These are phyloP conservation scores for Sutorius eximius DNA, from an alignment of 1,284 basidiomycete species.

Conservation along the genomic window DNA sequence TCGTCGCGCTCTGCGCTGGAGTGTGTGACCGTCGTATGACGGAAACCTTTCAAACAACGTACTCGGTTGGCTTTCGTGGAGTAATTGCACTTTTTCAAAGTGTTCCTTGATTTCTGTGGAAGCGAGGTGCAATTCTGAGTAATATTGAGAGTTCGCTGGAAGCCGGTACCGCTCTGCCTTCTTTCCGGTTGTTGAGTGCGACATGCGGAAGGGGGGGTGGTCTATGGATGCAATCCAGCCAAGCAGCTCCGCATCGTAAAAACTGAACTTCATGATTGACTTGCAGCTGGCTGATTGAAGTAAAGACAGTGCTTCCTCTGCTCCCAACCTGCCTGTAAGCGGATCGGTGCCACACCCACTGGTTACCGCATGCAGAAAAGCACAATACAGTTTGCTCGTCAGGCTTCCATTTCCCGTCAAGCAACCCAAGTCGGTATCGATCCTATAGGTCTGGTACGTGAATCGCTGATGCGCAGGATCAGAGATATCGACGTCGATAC, in stretches of 20 bases:
- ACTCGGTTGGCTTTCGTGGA: not conserved
- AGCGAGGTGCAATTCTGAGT: slow-evolving; percentile 25
- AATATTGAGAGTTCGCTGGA: slow-evolving; percentile 34
- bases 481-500: slow-evolving; percentile 24
- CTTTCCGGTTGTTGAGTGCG: slow-evolving; percentile 42
- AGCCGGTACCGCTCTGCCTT: slow-evolving; percentile 19
- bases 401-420: slow-evolving; percentile 24
- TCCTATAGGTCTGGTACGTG: not conserved
- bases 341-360: slow-evolving; percentile 44
- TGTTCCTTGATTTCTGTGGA: slow-evolving; percentile 35
- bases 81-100: slow-evolving; percentile 17
- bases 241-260: slow-evolving; percentile 35
- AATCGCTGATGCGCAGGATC: slow-evolving; percentile 9
- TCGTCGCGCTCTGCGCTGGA: slow-evolving; percentile 15
- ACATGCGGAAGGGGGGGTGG: slow-evolving; percentile 32
- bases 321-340: slow-evolving; percentile 45
- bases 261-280: slow-evolving; percentile 39
- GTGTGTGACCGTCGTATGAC: slow-evolving; percentile 6
- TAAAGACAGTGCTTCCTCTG: slow-evolving; percentile 44
- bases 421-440: too few species aligned
- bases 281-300: slow-evolving; percentile 39
- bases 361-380: slow-evolving; percentile 50
- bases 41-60: slow-evolving; percentile 8
- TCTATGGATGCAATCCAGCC: slow-evolving; percentile 36
- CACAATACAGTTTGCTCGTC: slow-evolving; percentile 38